These are phyloP conservation scores for Entoloma clypeatum DNA, from an alignment of 1,284 basidiomycete genomes.

Conservation along the genomic window DNA sequence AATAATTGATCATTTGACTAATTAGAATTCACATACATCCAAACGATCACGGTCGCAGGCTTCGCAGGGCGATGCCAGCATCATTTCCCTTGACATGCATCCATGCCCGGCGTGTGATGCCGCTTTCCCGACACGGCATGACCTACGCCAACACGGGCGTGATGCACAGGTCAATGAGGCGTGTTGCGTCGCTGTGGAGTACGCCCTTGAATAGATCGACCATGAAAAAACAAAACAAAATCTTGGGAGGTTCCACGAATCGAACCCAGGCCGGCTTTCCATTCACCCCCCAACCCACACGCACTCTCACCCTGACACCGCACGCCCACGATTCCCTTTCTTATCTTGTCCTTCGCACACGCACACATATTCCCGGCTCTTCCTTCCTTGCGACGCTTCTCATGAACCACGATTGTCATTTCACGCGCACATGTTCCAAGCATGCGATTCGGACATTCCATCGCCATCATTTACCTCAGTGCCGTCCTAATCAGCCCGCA, in stretches of 20 bases:
- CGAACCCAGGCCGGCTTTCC: slow-evolving; percentile 6
- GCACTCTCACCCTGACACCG: not conserved
- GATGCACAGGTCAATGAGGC: slow-evolving; percentile 55
- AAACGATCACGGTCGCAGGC: slow-evolving; percentile 49
- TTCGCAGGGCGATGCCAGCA: slow-evolving; percentile 22
- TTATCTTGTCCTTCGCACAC: slow-evolving; percentile 5
- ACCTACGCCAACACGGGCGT: slow-evolving; percentile 55
- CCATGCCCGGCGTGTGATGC: slow-evolving; percentile 70
- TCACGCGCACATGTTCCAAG: slow-evolving; percentile 2
- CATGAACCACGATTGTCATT: slow-evolving; percentile 4
- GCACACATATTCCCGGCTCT: not conserved
- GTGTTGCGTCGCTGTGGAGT: slow-evolving; percentile 66
- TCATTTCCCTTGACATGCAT: slow-evolving; percentile 35
- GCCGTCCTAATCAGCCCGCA: slow-evolving; percentile 16
- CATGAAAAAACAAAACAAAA: no score
- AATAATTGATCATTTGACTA: slow-evolving; percentile 14
- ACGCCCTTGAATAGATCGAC: slow-evolving; percentile 56
- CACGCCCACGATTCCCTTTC: no score
- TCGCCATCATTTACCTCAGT: slow-evolving; percentile 11
- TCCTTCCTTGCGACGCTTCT: slow-evolving; percentile 8
- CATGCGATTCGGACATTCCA: slow-evolving; percentile 9
- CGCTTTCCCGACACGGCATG: slow-evolving; percentile 52
- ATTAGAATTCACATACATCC: slow-evolving; percentile 48
- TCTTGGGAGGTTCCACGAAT: not conserved
- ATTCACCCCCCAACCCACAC: not conserved